These are phyloP conservation scores for Pisolithus orientalis DNA, from an alignment of 768 basidiomycete genomes.

Conservation along the genomic window DNA sequence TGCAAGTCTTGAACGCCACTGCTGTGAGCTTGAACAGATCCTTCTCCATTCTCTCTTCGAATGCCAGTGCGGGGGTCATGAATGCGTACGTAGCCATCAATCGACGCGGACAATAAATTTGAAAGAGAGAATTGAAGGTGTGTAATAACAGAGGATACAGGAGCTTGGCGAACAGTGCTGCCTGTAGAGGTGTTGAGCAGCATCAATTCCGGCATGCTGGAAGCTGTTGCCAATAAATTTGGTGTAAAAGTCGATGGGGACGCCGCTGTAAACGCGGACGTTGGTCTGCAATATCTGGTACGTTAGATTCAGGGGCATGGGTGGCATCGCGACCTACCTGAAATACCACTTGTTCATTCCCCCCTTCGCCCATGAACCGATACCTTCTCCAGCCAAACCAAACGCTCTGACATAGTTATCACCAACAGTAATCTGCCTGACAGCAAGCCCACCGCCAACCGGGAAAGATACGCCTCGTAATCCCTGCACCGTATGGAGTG, in stretches of 20 bases:
- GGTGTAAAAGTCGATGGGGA: constrained; percentile 47
- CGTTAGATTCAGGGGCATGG: not conserved
- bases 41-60: constrained; percentile 43
- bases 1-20: constrained; percentile 81
- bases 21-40: constrained; percentile 68
- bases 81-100: constrained; percentile 68
- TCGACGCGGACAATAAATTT: constrained; percentile 57
- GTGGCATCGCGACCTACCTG: constrained; percentile 40
- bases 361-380: constrained; percentile 81
- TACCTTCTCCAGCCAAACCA: constrained; percentile 51
- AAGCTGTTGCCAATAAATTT: constrained; percentile 54
- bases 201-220: constrained; percentile 52
- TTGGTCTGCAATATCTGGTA: constrained; percentile 30
- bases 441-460: constrained; percentile 60
- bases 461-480: constrained; percentile 68
- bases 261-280: constrained; percentile 29
- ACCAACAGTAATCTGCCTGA: constrained; percentile 70
- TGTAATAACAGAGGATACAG: constrained; percentile 51
- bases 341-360: constrained; percentile 81
- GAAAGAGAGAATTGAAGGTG: constrained; percentile 65
- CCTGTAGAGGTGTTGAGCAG: constrained; percentile 76
- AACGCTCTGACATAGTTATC: constrained; percentile 73
- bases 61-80: constrained; percentile 63
- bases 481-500: constrained; percentile 59
- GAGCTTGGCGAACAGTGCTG: constrained; percentile 47